These are phyloP conservation scores for Mycena rosella DNA, from an alignment of 768 basidiomycete genomes.

Conservation along the genomic window DNA sequence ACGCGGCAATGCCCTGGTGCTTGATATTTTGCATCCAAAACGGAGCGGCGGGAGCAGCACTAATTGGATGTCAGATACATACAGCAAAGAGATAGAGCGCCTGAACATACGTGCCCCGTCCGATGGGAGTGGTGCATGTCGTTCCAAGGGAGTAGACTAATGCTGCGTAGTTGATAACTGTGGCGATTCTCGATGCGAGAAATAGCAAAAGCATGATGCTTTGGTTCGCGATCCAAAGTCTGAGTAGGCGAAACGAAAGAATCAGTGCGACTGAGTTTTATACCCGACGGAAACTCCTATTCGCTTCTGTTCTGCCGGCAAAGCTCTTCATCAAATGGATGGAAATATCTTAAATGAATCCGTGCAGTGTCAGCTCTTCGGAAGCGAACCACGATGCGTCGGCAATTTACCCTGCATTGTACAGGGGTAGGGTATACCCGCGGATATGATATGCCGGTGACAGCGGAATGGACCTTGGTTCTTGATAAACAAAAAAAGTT, in stretches of 20 bases:
- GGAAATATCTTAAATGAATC: conserved; percentile 3
- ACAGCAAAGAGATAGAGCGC: neutral
- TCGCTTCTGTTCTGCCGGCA: conserved; percentile 1
- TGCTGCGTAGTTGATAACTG: conserved; percentile 19
- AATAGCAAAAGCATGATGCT: conserved; percentile 4
- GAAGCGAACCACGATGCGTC: conserved; percentile 6
- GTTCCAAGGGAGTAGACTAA: conserved; percentile 30
- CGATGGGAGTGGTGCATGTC: conserved; percentile 27
- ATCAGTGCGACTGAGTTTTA: conserved; percentile 13
- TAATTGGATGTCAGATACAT: conserved; percentile 5
- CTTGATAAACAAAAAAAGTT: conserved; percentile 6
- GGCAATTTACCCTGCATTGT: conserved; percentile 11
- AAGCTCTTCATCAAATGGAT: conserved; percentile 4
- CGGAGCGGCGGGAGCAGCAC: conserved; percentile 66
- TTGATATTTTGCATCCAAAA: conserved; percentile 82
- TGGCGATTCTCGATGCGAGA: conserved; percentile 12
- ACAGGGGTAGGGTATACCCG: conserved; percentile 6
- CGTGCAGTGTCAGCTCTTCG: conserved; percentile 8
- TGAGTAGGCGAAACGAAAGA: conserved; percentile 10
- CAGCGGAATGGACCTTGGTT: conserved; percentile 13
- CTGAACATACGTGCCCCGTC: conserved; percentile 20
- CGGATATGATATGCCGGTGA: conserved; percentile 16
- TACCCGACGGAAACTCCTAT: conserved; percentile 10
- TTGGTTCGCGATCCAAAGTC: conserved; percentile 17
- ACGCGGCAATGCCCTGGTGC: conserved; percentile 79